phyloP scores from a whole-genome alignment of 2,329 filamentous ascomycete genomes.

The Parasarocladium wereldwijsianum region DNA sequence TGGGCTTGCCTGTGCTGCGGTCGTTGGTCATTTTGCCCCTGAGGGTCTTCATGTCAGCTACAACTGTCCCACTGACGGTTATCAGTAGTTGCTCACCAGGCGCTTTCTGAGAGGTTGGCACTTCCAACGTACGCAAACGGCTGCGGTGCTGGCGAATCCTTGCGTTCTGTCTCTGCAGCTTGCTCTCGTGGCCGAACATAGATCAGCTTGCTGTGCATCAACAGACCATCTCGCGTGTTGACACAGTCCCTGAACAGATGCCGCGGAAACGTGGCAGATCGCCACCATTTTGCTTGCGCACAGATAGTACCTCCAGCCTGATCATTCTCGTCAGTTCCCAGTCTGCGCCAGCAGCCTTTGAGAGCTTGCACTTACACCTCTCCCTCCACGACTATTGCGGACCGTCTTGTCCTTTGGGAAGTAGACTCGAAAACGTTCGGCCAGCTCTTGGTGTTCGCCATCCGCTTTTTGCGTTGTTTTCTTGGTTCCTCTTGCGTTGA shows the following conservation, averaged over 20 bases:
- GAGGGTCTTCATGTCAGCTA: slow-evolving; percentile 10
- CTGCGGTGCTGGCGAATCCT: slow-evolving; percentile 19
- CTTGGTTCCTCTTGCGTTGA: slow-evolving; percentile 21
- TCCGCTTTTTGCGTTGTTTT: slow-evolving; percentile 11
- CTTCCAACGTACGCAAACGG: slow-evolving; percentile 76
- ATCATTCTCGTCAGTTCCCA: slow-evolving; percentile 20
- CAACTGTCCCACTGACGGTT: background rate
- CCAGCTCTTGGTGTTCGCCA: slow-evolving; percentile 13
- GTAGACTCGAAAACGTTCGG: slow-evolving; percentile 54
- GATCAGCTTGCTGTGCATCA: slow-evolving; percentile 80
- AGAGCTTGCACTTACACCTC: slow-evolving; percentile 25
- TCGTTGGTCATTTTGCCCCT: slow-evolving; percentile 71
- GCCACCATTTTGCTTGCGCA: slow-evolving; percentile 59
- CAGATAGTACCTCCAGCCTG: slow-evolving; percentile 72
- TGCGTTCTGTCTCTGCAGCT: slow-evolving; percentile 1
- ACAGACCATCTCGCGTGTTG: slow-evolving; percentile 52
- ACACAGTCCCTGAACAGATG: slow-evolving; percentile 60
- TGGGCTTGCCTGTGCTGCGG: slow-evolving; percentile 48
- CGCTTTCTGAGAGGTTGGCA: slow-evolving; percentile 83
- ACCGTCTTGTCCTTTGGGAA: slow-evolving; percentile 68
- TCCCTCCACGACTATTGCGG: slow-evolving; percentile 45
- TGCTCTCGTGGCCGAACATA: slow-evolving; percentile 24
- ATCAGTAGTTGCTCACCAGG: slow-evolving; percentile 50
- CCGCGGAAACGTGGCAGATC: slow-evolving; percentile 53
- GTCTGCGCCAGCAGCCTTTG: slow-evolving; percentile 5